Base-by-base conservation (phyloP, 495 filamentous ascomycete genomes). In the Hyaloscypha bicolor region DNA sequence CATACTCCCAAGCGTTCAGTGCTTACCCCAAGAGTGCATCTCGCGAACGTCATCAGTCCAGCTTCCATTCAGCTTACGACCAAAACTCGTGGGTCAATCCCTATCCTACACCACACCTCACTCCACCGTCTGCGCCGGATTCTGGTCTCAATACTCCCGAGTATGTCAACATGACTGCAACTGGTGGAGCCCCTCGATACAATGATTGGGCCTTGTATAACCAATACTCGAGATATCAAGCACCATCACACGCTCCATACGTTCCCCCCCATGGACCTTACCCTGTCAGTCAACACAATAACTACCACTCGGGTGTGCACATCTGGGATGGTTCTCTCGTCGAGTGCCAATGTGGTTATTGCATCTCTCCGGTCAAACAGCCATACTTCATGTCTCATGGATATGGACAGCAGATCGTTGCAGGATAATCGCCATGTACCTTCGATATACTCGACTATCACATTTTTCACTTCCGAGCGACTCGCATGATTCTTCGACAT, bases 41-140 rank as follows among this genome's bases (percentile, higher is more conserved):
- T 30, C 65, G 60, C 22, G 63, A 73, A 33, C 68, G 66, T 63
- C 61, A 69, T 53, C 65, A 63, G 8, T 67, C 69, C 53, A 39
- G 56, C 39, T 66, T 60, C 35, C 56, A 62, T 9, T 37, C 68
- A 8, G 39, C 37, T 19, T 75, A 73, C 56, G 71, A 71, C 5
- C 71, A 73, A 45, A 52, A 31, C n/a, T 19, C 71, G 8, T 73
- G 69, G 69, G 22, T 33, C 29, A 64, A 69, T 39, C 45, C 63
- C 4, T 71, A 68, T 55, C 67, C 73, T 14, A 67, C 73, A 31
- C 67, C 71, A 52, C 68, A 72, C 14, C 66, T 67, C 55, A 74
- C 73, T 25, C 73, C 73, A 65, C 73, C 73, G 25, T 73, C 73
- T 6, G 71, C 71, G 9, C 73, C 71, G 3, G 69, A 75, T 59